Evolutionary conservation across 495 filamentous ascomycete genomes (phyloP), one percentile per base, ranked within the genome.

Genomic region (Hypoxylon crocopeplum): DNA sequence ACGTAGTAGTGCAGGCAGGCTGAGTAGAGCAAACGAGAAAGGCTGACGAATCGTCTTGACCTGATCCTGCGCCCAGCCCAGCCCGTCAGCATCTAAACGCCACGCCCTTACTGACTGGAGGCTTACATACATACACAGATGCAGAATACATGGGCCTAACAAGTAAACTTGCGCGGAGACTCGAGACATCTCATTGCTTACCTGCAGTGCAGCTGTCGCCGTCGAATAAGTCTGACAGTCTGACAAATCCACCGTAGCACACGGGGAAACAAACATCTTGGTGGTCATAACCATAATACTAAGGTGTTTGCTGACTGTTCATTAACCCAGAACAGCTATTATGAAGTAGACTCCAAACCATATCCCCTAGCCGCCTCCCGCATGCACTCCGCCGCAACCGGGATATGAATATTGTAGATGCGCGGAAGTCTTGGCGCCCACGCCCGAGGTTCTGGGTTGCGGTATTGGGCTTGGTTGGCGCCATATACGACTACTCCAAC

Each of bases 331-430:
- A 41, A 42, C 27, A 42, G 42, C 34, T 41, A 34, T 60, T 53
- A 54, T 48, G 27, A 27, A 32, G 41, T 24, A 38, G 44, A 61
- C 36, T 54, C 44, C 38, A 44, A 49, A 27, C 8, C 8, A 27
- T n/a, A n/a, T n/a, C n/a, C n/a, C n/a, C n/a, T n/a, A n/a, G n/a
- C n/a, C n/a, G 57, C 46, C 51, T 47, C 36, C 46, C 59, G 59
- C 44, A 62, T 62, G 59, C 51, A 62, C 51, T 56, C 51, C 52
- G 58, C 50, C 58, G 58, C 59, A 62, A 19, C 46, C 46, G 59
- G 59, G 47, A 32, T 56, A 3, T 27, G 24, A 27, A 27, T 8
- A 27, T 27, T 27, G 4, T 8, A 27, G 24, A 3, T 27, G 24
- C 24, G 8, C 24, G 24, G 24, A 8, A 27, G 24, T 8, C 24